Percentiles rank a stretch among this genome's conserved stretches.
phyloP scores from a whole-genome alignment of 208 protist species.

The Crithidia acanthocephali region DNA sequence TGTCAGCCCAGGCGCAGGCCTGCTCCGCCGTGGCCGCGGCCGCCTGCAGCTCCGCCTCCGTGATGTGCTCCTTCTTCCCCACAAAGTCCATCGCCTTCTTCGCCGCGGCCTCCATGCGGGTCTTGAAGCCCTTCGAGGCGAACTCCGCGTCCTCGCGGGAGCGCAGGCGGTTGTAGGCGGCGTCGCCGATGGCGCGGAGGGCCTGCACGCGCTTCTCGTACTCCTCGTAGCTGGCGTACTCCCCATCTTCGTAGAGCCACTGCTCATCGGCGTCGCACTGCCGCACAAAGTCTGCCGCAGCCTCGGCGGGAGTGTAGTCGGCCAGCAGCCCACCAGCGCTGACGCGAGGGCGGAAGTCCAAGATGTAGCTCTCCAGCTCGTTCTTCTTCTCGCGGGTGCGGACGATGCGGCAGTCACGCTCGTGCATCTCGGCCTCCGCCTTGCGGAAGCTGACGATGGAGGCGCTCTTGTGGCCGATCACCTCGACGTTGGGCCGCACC shows the following conservation, averaged over 20 bases:
- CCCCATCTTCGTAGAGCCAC: slow-evolving; percentile 93
- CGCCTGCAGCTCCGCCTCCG: slow-evolving; percentile 75
- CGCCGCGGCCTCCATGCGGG: slow-evolving; percentile 38
- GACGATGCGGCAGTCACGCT: slow-evolving; percentile 64
- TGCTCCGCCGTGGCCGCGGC: slow-evolving; percentile 59
- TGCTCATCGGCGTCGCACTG: slow-evolving; percentile 76
- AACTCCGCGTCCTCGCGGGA: slow-evolving; percentile 76
- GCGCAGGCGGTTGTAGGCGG: slow-evolving; percentile 58
- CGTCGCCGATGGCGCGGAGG: slow-evolving; percentile 84
- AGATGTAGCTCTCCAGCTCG: slow-evolving; percentile 92
- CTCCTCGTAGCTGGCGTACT: slow-evolving; percentile 59
- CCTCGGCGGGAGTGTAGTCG: slow-evolving; percentile 64
- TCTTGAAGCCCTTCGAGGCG: slow-evolving; percentile 47
- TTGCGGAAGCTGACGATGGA: slow-evolving; percentile 59
- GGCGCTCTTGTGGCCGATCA: slow-evolving; percentile 59
- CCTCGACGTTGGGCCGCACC: slow-evolving; percentile 56
- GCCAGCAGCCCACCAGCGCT: slow-evolving; percentile 66
- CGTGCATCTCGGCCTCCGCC: slow-evolving; percentile 81
- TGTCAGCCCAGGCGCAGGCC: slow-evolving; percentile 61
- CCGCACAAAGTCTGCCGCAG: slow-evolving; percentile 58
- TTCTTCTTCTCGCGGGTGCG: slow-evolving; percentile 90
- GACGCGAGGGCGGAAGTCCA: slow-evolving; percentile 77
- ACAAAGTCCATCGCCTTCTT: slow-evolving; percentile 60
- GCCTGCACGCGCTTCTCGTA: slow-evolving; percentile 76
- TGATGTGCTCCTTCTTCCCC: slow-evolving; percentile 76